These are phyloP conservation scores for Austroboletus novae-zelandiae DNA, from an alignment of 1,284 basidiomycete genomes.

Conservation along the genomic window DNA sequence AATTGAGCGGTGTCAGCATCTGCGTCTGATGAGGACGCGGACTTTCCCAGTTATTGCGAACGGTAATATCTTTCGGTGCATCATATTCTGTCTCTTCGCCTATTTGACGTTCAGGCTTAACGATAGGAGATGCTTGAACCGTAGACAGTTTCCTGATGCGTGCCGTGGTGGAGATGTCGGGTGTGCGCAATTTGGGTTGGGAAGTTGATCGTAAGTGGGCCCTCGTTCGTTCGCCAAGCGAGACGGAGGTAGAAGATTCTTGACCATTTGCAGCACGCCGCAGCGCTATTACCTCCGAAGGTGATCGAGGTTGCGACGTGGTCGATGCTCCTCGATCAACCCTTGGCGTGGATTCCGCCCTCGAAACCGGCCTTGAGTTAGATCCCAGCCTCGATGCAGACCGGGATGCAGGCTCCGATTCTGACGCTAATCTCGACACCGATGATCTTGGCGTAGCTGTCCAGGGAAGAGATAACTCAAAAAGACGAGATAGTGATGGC, in stretches of 20 bases:
- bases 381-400: slow-evolving; percentile 18
- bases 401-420: slow-evolving; percentile 11
- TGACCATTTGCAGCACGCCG: neutral
- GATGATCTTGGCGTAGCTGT: slow-evolving; percentile 20
- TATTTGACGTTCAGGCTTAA: slow-evolving; percentile 15
- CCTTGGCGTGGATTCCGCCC: slow-evolving; percentile 8
- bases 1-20: slow-evolving; percentile 12
- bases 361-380: slow-evolving; percentile 19
- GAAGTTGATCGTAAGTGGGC: slow-evolving; percentile 28
- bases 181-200: slow-evolving; percentile 26
- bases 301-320: slow-evolving; percentile 1
- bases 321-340: neutral
- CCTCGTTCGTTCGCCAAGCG: slow-evolving; percentile 1
- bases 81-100: slow-evolving; percentile 4
- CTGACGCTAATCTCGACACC: slow-evolving; percentile 16
- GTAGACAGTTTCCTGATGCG: slow-evolving; percentile 28
- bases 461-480: slow-evolving; percentile 33
- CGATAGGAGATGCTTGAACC: slow-evolving; percentile 30
- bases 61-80: neutral
- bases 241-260: neutral
- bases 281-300: neutral
- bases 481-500: slow-evolving; percentile 19
- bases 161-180: slow-evolving; percentile 1
- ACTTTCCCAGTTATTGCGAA: neutral
- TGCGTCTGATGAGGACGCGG: neutral